Evolutionary conservation across 192 early-diverging fungal genomes (phyloP).

Genomic region (Thamnidium elegans): DNA sequence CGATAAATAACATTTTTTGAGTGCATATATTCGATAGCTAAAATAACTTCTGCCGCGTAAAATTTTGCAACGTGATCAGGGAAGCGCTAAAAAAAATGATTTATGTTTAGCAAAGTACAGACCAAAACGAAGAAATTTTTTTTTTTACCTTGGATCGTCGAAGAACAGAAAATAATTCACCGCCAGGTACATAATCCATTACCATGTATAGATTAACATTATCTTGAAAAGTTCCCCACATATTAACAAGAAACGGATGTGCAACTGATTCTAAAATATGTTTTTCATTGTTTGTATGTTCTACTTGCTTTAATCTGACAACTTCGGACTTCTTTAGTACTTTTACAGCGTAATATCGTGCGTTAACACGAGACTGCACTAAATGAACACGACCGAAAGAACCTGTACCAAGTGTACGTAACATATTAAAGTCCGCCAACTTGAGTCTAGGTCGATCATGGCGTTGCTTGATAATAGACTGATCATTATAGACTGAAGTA

Average conservation of each 20-base stretch:
- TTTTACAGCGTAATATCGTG: conserved; percentile 95
- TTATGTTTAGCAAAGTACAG: too few species aligned
- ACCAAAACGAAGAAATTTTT: too few species aligned
- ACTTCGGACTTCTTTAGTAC: conserved; percentile 95
- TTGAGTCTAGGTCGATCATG: conserved; percentile 50
- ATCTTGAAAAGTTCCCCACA: conserved; percentile 94
- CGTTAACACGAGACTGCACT: conserved; percentile 75
- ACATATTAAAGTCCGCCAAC: conserved; percentile 81
- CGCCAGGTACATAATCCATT: conserved; percentile 96
- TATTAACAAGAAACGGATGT: conserved; percentile 88
- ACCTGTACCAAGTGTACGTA: conserved; percentile 94
- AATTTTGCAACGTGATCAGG: conserved; percentile 70
- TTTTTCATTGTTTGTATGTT: conserved; percentile 98
- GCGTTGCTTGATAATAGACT: conserved; percentile 30
- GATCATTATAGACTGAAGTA: conserved; percentile 31
- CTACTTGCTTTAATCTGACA: conserved; percentile 94
- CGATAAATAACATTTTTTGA: conserved; percentile 74
- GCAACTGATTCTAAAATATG: conserved; percentile 85
- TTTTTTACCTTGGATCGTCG: conserved; percentile 75
- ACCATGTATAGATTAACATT: conserved; percentile 90
- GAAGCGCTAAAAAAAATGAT: conserved; percentile 62
- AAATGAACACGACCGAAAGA: conserved; percentile 98
- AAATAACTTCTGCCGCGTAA: conserved; percentile 70
- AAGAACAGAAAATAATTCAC: conserved; percentile 83
- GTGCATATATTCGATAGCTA: conserved; percentile 81